Percentiles rank a stretch among this genome's conserved stretches.
Conservation (phyloP, 306 rosid species). For the Cajanus cajan region DNA sequence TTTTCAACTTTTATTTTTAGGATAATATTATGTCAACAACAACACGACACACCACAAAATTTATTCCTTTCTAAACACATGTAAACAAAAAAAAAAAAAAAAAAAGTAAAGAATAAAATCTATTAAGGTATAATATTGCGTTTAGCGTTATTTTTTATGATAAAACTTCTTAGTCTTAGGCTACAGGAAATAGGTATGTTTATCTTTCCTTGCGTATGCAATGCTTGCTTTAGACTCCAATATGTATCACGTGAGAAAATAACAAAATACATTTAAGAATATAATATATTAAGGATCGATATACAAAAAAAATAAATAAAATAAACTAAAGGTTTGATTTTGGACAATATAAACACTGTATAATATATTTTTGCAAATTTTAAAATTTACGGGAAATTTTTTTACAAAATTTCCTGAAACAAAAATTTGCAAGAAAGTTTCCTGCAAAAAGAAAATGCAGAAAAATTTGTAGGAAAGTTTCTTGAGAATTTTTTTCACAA, state of each 20-base stretch:
- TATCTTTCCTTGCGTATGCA: background rate
- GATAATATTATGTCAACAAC: background rate
- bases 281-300: background rate
- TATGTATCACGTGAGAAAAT: background rate
- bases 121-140: background rate
- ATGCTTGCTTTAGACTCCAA: background rate
- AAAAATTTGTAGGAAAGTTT: too few species aligned
- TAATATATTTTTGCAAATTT: too few species aligned
- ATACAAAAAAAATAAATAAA: too few species aligned
- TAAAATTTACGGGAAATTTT: too few species aligned
- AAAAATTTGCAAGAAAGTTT: too few species aligned
- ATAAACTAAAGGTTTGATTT: too few species aligned
- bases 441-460: too few species aligned
- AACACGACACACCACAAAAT: background rate
- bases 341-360: too few species aligned
- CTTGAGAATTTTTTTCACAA: too few species aligned
- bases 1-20: background rate
- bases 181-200: background rate
- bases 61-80: background rate
- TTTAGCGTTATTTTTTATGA: background rate
- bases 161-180: background rate
- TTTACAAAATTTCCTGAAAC: too few species aligned
- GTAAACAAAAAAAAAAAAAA: background rate
- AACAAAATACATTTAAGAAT: background rate
- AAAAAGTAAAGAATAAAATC: background rate